Base-by-base conservation (phyloP, 1,139 yeast genomes). In the Pichia sp. region DNA sequence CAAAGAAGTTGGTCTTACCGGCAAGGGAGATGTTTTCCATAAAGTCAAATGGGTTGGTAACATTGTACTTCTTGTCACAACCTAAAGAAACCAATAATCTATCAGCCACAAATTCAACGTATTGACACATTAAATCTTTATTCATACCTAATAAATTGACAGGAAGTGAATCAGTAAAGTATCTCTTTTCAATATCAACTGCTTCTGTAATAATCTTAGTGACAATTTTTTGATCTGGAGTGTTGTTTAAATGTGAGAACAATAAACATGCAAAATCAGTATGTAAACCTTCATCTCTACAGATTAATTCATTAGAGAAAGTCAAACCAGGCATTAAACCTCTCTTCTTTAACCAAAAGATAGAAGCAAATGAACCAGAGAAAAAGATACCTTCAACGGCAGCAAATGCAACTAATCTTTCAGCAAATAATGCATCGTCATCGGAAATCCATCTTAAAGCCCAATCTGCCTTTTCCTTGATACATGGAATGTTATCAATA, bases 351-450 rank as follows among this genome's bases (percentile, higher is more conserved):
- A 92, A 79, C 97, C 97, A 90, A 73, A 90, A 92, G 64, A 94
- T 85, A 46, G 97, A 87, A 42, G 98, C 98, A 67, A 92, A 92
- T 4, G 97, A 88, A 52, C 98, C 97, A 46, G 95, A 81, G 74
- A 92, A 90, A 79, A 92, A 92, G 56, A 94, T 86, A 71, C 98
- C 98, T 72, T 92, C 98, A 50, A 92, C 96, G 50, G 98, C 98
- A 50, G 98, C 98, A 64, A 92, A 92, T 26, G 98, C 98, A 53
- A 94, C 95, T 59, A 92, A 76, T 67, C 98, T 84, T 74, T 92
- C 97, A 56, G 82, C 96, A 61, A 85, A 92, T 54, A 90, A 75
- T 26, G 96, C 95, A 47, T 83, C 82, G 34, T 81, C 76, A 64
- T 88, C 95, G 52, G 77, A 71, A 62, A 92, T 92, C 98, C 98